Percentiles rank a stretch among this genome's conserved stretches.
Evolutionary conservation across 1,139 yeast species (phyloP).

Genomic region (Saccharomyces hybrid): DNA sequence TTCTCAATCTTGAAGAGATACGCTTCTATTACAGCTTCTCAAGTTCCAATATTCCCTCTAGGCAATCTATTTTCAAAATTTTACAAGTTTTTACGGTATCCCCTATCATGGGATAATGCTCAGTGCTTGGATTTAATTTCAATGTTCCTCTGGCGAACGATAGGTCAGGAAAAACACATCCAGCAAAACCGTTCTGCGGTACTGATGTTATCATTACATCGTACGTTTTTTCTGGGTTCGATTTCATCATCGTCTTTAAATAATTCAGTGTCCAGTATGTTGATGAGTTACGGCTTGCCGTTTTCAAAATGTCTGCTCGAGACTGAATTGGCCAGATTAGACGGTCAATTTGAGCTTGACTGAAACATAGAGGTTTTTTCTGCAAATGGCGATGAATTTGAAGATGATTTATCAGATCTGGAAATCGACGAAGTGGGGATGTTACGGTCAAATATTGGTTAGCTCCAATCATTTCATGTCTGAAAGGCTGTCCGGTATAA

Average conservation of each 20-base stretch:
- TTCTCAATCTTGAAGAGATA: neutral
- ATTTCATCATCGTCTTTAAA: constrained; percentile 24
- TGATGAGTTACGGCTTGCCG: constrained; percentile 29
- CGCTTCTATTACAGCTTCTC: neutral
- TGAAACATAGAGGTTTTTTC: constrained; percentile 18
- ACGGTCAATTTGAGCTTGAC: constrained; percentile 19
- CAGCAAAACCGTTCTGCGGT: constrained; percentile 36
- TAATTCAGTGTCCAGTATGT: constrained; percentile 39
- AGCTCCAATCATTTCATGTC: constrained; percentile 63
- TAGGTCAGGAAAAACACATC: constrained; percentile 36
- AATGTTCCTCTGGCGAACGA: constrained; percentile 32
- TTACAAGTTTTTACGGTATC: constrained; percentile 35
- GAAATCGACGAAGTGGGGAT: constrained; percentile 79
- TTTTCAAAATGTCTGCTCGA: constrained; percentile 31
- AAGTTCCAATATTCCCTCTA: constrained; percentile 35
- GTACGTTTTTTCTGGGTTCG: constrained; percentile 15
- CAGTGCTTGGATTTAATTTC: constrained; percentile 17
- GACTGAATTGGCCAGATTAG: constrained; percentile 32
- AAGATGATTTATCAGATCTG: constrained; percentile 79
- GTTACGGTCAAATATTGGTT: constrained; percentile 66
- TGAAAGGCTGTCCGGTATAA: constrained; percentile 30
- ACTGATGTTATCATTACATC: constrained; percentile 35
- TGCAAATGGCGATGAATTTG: constrained; percentile 44
- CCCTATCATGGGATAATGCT: constrained; percentile 34
- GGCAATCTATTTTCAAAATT: constrained; percentile 35